Percentiles rank a stretch among this genome's conserved stretches.
phyloP scores from a whole-genome alignment of 495 filamentous ascomycete species.

The Lepidopterella palustris region DNA sequence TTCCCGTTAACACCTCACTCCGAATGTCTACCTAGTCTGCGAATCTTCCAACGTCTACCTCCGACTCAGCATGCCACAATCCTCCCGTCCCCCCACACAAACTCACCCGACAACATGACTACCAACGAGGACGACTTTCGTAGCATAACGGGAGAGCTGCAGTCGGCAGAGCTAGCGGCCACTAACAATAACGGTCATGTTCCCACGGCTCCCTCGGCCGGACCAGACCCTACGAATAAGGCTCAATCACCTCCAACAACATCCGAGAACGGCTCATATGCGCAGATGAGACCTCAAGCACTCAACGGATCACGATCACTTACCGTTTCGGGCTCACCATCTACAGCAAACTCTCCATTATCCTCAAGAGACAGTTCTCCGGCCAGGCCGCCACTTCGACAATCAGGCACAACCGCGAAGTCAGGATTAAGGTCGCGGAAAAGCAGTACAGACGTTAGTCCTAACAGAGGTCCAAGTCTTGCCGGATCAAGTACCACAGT shows the following conservation, averaged over 20 bases:
- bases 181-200: neutral
- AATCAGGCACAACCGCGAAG: conserved; percentile 15
- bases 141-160: conserved; percentile 19
- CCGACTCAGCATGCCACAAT: conserved; percentile 20
- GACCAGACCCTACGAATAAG: conserved; percentile 6
- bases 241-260: conserved; percentile 10
- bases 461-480: conserved; percentile 48
- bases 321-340: conserved; percentile 23
- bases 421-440: conserved; percentile 54
- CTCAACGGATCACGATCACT: conserved; percentile 22
- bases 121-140: conserved; percentile 22
- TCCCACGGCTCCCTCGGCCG: conserved; percentile 1
- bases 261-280: conserved; percentile 8
- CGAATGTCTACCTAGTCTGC: no score
- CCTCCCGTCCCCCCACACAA: conserved; percentile 13
- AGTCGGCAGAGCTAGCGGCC: conserved; percentile 27
- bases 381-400: conserved; percentile 15
- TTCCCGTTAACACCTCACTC: no score
- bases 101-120: conserved; percentile 16
- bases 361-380: conserved; percentile 37
- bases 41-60: neutral
- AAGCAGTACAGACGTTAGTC: conserved; percentile 63
- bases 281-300: conserved; percentile 9
- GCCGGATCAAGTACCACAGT: conserved; percentile 40
- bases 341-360: conserved; percentile 30